Evolutionary conservation across 805 yeast species (phyloP).

Genomic region (Pichia insulana): DNA sequence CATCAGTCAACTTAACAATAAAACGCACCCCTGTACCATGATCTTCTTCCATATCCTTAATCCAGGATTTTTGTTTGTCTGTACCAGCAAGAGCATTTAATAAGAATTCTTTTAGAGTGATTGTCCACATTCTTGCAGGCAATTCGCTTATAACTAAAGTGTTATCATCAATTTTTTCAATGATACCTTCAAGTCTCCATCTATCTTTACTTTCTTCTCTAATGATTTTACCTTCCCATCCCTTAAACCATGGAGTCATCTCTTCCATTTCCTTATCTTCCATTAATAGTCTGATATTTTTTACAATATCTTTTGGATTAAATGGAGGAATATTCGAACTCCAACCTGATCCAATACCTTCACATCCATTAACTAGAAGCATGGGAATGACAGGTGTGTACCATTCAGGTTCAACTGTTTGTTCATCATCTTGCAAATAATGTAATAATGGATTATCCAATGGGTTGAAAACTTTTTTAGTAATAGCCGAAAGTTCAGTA

Average conservation of each 20-base stretch:
- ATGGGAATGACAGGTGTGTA: constrained; percentile 91
- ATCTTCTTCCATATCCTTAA: constrained; percentile 90
- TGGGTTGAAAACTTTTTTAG: constrained; percentile 68
- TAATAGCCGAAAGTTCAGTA: constrained; percentile 72
- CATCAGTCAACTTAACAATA: constrained; percentile 61
- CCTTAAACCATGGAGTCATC: constrained; percentile 90
- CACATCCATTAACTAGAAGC: constrained; percentile 91
- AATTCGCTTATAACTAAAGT: constrained; percentile 86
- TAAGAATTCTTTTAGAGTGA: constrained; percentile 78
- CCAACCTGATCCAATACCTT: constrained; percentile 99
- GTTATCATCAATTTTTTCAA: constrained; percentile 71
- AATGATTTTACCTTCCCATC: constrained; percentile 85
- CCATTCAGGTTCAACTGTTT: constrained; percentile 92
- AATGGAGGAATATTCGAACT: constrained; percentile 86
- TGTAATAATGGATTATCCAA: constrained; percentile 70
- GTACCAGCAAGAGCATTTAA: constrained; percentile 65
- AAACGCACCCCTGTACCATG: constrained; percentile 78
- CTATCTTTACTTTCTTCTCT: constrained; percentile 48
- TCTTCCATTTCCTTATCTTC: constrained; percentile 58
- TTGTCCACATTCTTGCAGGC: constrained; percentile 90
- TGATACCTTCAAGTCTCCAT: constrained; percentile 68
- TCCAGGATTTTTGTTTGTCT: constrained; percentile 75
- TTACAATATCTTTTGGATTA: constrained; percentile 77
- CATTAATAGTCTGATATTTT: constrained; percentile 67
- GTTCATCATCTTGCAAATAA: constrained; percentile 88